Evolutionary conservation across 2,329 filamentous ascomycete species (phyloP), one percentile per base, ranked within the genome.

Genomic region (Apiospora kogelbergensis): DNA sequence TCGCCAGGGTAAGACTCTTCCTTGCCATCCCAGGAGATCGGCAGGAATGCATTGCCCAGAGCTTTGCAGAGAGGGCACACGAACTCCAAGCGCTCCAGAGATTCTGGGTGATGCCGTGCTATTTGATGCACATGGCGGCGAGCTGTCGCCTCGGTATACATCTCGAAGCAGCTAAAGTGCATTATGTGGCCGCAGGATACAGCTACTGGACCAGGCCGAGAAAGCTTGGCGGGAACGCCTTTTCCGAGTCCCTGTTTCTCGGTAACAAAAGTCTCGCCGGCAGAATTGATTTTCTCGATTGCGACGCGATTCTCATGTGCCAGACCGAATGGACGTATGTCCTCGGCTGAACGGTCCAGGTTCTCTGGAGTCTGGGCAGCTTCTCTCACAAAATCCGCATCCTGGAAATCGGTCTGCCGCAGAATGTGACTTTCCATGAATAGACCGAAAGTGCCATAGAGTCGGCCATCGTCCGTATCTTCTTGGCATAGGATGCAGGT

Each of bases 401-500:
- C 93, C 67, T 91, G 85, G 44, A 95, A 85, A 75, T 97, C 90
- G 0, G 96, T 99, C 76, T 97, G 91, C 26, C 96, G 90, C 68
- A 98, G 82, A 67, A 99, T 92, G 42, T 89, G 90, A 77, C 94
- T 98, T 75, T 97, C 90, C 24, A 90, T 93, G 70, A 99, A 87
- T 74, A 97, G 89, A 2, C 93, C 94, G 82, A 99, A 98, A 0
- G 95, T 97, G 70, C 96, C 96, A 77, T 97, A 98, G 0, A 98
- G 86, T 48, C 91, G 89, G 15, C 91, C 90, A 72, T 98, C 95
- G 74, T 95, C 94, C 2, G 94, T 96, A 74, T 98, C 94, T 81
- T 99, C 97, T 79, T 98, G 96, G 76, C 96, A 99, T 20, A 98
- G 84, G 68, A 99, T 98, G 79, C 96, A 99, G 30, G 94, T 97